These are phyloP conservation scores for Magnaporthiopsis rhizophila DNA, from an alignment of 2,329 filamentous ascomycete genomes.

Conservation along the genomic window DNA sequence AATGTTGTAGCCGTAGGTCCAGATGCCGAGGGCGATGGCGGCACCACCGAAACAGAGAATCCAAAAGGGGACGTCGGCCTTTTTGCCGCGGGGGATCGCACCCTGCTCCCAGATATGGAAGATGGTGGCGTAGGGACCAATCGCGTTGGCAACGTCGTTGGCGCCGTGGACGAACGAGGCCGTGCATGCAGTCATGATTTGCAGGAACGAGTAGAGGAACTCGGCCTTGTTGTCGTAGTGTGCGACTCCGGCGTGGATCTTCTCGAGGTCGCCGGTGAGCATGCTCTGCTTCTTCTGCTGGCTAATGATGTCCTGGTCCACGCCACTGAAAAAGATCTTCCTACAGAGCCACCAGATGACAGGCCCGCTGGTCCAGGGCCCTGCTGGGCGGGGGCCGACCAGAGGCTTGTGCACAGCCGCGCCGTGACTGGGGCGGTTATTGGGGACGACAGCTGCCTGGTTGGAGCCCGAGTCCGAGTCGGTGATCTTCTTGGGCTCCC, in stretches of 20 bases:
- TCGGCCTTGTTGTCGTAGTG: constrained; percentile 57
- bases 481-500: background rate
- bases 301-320: constrained; percentile 33
- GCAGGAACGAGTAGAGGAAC: constrained; percentile 52
- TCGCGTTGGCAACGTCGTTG: constrained; percentile 56
- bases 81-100: constrained; percentile 25
- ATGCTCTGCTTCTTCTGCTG: constrained; percentile 28
- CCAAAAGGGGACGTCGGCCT: constrained; percentile 49
- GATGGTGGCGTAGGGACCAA: constrained; percentile 56
- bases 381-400: constrained; percentile 32
- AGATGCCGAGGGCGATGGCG: constrained; percentile 41
- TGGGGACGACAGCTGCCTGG: constrained; percentile 15
- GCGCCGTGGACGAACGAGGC: constrained; percentile 59
- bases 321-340: constrained; percentile 37
- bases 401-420: constrained; percentile 14
- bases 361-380: constrained; percentile 31
- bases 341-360: constrained; percentile 38
- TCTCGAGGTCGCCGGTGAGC: constrained; percentile 43
- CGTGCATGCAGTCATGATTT: constrained; percentile 52
- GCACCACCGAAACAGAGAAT: constrained; percentile 35
- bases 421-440: constrained; percentile 7
- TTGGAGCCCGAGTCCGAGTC: constrained; percentile 14
- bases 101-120: constrained; percentile 51
- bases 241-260: constrained; percentile 46
- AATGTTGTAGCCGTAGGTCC: constrained; percentile 57